Conservation (phyloP, 108 stramenopile genomes). For the Fragilaria crotonensis region DNA sequence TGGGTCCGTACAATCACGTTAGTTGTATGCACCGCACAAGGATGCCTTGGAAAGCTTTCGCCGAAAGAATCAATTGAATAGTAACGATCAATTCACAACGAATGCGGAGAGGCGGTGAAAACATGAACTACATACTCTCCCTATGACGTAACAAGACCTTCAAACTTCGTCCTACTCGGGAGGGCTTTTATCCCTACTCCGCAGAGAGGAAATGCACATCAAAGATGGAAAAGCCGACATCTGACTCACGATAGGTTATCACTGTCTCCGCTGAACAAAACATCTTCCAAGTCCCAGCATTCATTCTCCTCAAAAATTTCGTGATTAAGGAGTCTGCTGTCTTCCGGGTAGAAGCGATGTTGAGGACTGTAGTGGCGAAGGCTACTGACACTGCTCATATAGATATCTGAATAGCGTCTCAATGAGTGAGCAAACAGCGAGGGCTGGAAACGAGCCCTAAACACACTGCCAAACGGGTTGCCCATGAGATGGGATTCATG, state of each 20-base stretch:
- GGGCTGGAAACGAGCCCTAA: conserved; percentile 78
- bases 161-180: no score
- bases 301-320: conserved; percentile 53
- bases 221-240: no score
- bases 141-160: no score
- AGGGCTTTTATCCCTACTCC: no score
- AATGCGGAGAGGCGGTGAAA: no score
- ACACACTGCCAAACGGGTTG: conserved; percentile 82
- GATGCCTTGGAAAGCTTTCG: no score
- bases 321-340: conserved; percentile 62
- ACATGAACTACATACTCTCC: no score
- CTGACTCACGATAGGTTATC: not conserved
- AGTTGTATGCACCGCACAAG: no score
- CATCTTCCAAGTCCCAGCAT: conserved; percentile 44
- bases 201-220: no score
- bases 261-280: not conserved
- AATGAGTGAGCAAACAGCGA: conserved; percentile 65
- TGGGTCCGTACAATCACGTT: no score
- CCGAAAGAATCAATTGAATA: no score
- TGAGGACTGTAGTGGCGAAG: conserved; percentile 70
- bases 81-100: no score
- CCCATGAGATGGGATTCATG: conserved; percentile 59
- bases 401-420: conserved; percentile 59
- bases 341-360: conserved; percentile 83
- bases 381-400: conserved; percentile 60